Percentiles rank a stretch among this genome's conserved stretches.
These are phyloP conservation scores for Diatrype stigma DNA, from an alignment of 2,329 filamentous ascomycete species.

Conservation along the genomic window DNA sequence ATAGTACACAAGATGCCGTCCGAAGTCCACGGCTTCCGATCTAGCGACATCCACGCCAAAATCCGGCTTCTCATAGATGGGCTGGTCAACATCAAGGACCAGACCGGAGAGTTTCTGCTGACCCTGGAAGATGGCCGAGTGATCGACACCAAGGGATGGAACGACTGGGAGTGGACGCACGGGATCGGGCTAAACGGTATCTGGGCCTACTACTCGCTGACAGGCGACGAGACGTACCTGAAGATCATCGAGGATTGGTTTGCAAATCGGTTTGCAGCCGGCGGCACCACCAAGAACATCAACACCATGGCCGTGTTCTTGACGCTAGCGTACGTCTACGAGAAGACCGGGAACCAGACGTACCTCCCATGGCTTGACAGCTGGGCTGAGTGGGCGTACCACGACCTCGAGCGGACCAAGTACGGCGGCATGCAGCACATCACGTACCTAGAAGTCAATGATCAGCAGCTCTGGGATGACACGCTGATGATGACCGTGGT, in stretches of 20 bases:
- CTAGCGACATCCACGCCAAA: constrained; percentile 45
- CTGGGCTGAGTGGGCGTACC: constrained; percentile 81
- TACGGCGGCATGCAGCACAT: constrained; percentile 72
- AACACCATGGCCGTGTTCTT: constrained; percentile 80
- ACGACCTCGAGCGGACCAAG: constrained; percentile 67
- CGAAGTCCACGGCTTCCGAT: constrained; percentile 41
- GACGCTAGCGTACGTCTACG: constrained; percentile 73
- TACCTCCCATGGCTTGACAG: constrained; percentile 75
- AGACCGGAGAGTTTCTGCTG: constrained; percentile 69
- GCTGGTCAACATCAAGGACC: constrained; percentile 73
- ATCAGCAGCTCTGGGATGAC: constrained; percentile 78
- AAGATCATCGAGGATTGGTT: constrained; percentile 73
- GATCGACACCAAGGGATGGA: constrained; percentile 82
- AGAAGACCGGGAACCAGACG: constrained; percentile 62
- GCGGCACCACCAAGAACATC: constrained; percentile 78
- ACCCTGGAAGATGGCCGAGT: constrained; percentile 67
- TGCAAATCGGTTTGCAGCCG: constrained; percentile 60
- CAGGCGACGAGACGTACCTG: constrained; percentile 56
- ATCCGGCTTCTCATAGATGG: constrained; percentile 68
- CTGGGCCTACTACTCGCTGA: constrained; percentile 76
- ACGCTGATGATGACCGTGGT: constrained; percentile 86
- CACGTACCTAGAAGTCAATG: constrained; percentile 67
- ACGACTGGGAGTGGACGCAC: constrained; percentile 81
- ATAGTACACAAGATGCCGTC: constrained; percentile 37
- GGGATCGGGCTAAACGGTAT: constrained; percentile 76